Percentiles rank a stretch among this genome's conserved stretches.
Conservation (phyloP, 106 monocot genomes). For the Xerophyta viscosa region DNA sequence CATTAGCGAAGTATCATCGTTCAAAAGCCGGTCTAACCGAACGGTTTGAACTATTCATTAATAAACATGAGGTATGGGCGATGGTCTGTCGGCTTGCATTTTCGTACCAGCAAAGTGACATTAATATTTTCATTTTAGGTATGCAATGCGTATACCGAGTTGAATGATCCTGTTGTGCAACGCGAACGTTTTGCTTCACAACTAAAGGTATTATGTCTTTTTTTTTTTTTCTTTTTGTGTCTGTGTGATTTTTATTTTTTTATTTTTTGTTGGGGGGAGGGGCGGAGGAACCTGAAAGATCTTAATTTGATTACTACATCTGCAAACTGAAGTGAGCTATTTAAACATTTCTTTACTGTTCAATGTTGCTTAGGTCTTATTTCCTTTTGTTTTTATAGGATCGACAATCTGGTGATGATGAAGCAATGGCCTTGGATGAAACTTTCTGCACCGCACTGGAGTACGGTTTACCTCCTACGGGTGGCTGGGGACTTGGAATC, state of each 20-base stretch:
- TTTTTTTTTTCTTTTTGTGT: neutral
- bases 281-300: too few species aligned
- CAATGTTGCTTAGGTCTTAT: neutral
- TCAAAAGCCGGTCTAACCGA: conserved; percentile 64
- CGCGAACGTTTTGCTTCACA: conserved; percentile 84
- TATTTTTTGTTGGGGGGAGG: too few species aligned
- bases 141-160: conserved; percentile 96
- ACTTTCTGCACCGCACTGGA: conserved; percentile 93
- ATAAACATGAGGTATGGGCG: conserved; percentile 91
- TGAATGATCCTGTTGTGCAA: conserved; percentile 95
- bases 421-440: conserved; percentile 93
- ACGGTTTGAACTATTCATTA: conserved; percentile 92
- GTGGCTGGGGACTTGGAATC: conserved; percentile 91
- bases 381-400: conserved; percentile 24
- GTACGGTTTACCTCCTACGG: conserved; percentile 93
- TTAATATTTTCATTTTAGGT: conserved; percentile 29
- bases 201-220: conserved; percentile 46
- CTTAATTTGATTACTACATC: too few species aligned
- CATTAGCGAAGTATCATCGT: conserved; percentile 92
- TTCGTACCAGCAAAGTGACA: too few species aligned
- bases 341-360: neutral
- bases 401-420: conserved; percentile 92
- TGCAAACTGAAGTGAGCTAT: too few species aligned
- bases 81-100: too few species aligned
- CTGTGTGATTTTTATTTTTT: neutral